Base-by-base conservation (phyloP, 352 stramenopile genomes). In the Pythium dissimile region DNA sequence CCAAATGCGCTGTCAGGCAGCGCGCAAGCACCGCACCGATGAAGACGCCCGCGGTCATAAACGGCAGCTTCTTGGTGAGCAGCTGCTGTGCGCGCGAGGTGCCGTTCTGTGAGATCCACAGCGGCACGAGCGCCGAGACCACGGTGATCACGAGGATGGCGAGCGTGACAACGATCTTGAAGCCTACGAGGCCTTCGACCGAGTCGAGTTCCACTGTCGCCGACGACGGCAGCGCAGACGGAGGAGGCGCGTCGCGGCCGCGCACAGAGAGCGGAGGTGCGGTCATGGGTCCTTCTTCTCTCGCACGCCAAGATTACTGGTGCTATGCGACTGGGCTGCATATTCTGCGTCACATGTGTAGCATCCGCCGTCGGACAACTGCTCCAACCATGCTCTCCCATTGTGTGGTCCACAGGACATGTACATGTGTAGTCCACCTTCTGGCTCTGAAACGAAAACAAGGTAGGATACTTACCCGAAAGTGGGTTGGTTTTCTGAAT, bases 11-110 rank as follows among this genome's bases (percentile, higher is more conserved):
- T n/a, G n/a, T n/a, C n/a, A n/a, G n/a, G n/a, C n/a, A n/a, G n/a
- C n/a, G n/a, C n/a, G n/a, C n/a, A n/a, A n/a, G n/a, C n/a, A n/a
- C n/a, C 48, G 47, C 54, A 66, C 60, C 72, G 49, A 88, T 69
- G 51, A 88, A 88, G 15, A 88, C 75, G 58, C 77, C 73, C 9
- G 77, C 77, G 3, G 75, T 87, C 16, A 73, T 65, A 61, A 84
- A 87, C 31, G 74, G 77, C 23, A 88, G 71, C 71, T 88, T 88
- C 23, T 67, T 66, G 31, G 69, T 75, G 47, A 85, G 61, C 44
- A 77, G 26, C 27, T 71, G 62, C 48, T 69, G 64, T 51, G 73
- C 68, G 26, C 55, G 24, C 9, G 71, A 67, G 7, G 64, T 83
- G 53, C 71, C 68, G 46, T 78, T 74, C 28, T 53, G 62, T 26